Conservation (phyloP, 441 rosid genomes). For the Sinapis alba region DNA sequence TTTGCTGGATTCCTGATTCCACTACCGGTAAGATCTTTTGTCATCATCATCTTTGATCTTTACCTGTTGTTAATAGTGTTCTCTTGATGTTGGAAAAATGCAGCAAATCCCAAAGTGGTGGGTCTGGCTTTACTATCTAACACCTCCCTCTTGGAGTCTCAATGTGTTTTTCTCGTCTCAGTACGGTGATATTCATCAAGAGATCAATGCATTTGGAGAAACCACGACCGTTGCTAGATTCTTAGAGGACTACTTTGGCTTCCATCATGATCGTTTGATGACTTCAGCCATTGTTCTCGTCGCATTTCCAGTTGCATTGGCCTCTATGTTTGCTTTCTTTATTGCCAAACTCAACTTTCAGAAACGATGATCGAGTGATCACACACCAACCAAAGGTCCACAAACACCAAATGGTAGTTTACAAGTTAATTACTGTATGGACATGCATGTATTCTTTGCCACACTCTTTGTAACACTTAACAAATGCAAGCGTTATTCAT, state of each 20-base stretch:
- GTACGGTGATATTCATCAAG: constrained; percentile 48
- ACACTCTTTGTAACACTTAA: neutral
- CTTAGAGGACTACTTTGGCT: constrained; percentile 55
- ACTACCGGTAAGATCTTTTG: constrained; percentile 43
- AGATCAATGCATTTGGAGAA: constrained; percentile 46
- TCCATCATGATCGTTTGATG: constrained; percentile 44
- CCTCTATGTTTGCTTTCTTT: constrained; percentile 47
- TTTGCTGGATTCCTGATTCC: constrained; percentile 66
- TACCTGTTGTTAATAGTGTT: neutral
- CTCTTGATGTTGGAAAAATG: constrained; percentile 21
- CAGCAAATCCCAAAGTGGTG: constrained; percentile 67
- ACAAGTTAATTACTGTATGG: neutral
- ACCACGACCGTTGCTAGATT: constrained; percentile 38
- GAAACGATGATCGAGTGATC: constrained; percentile 38
- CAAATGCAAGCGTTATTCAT: neutral
- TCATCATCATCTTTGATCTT: neutral
- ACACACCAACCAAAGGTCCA: neutral
- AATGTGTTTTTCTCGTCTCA: constrained; percentile 55
- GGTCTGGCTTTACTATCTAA: constrained; percentile 55
- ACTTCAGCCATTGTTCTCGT: constrained; percentile 42
- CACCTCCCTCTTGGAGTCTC: constrained; percentile 55
- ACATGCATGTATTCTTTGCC: neutral
- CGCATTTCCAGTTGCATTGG: constrained; percentile 46
- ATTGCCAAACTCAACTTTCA: constrained; percentile 50
- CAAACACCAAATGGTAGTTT: neutral